Evolutionary conservation across 2,329 filamentous ascomycete genomes (phyloP), one percentile per base, ranked within the genome.

Genomic region (Aspergillus texensis): DNA sequence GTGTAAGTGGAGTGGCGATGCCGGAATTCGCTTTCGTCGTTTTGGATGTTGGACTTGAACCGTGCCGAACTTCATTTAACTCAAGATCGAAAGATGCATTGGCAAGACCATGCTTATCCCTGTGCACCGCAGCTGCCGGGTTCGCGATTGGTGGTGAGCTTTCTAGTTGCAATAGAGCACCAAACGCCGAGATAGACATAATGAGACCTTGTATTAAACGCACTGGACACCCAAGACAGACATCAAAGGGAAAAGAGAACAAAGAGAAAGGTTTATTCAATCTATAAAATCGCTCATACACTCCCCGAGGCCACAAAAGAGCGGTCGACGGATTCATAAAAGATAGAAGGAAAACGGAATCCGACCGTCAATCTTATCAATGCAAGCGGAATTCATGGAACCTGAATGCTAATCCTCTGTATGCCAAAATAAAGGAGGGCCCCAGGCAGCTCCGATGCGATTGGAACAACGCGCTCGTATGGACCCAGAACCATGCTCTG

Each of bases 111-210:
- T 72, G 67, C 70, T 67, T 72, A 32, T 32, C 10, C 32, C 32
- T 75, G 36, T 67, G 71, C 43, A 76, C 63, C 48, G 78, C 77
- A 9, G 78, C 72, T 30, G 78, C 74, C 12, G 80, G 80, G 39
- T 72, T 79, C 30, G 76, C 62, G 45, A 82, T 32, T 70, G 69
- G 63, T 43, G 67, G 63, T 6, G 68, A 63, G 57, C 76, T 75
- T 46, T 83, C 79, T 30, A 84, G 77, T 53, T 81, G 75, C 58
- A 83, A 73, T 30, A 83, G 70, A 24, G 77, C 74, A 24, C 78
- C 78, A 28, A 83, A 71, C 14, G 67, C 67, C 26, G 64, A 73
- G 14, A 77, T 67, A 50, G 77, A 68, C 77, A 81, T 81, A 21
- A 43, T 76, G 63, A 34, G 34, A 2, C 14, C 12, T 12, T 36